These are phyloP conservation scores for Persicaria tinctoria DNA, from an alignment of 148 eudicot genomes.

Conservation along the genomic window DNA sequence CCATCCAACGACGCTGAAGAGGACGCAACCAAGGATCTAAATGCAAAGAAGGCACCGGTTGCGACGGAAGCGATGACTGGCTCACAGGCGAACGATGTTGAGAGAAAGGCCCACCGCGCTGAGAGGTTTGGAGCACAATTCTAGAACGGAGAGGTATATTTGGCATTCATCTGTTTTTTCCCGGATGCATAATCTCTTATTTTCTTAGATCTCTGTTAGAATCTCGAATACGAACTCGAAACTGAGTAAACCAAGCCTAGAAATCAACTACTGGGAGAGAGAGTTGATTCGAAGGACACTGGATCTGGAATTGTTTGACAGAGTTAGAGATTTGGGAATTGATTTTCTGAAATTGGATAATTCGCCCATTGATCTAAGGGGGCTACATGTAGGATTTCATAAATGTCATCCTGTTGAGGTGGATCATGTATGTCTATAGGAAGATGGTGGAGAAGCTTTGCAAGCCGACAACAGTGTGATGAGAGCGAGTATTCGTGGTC, in stretches of 20 bases:
- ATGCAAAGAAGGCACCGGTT: background rate
- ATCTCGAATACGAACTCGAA: too few relatives aligned
- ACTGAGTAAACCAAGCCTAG: too few relatives aligned
- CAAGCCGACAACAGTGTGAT: too few relatives aligned
- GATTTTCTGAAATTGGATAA: background rate
- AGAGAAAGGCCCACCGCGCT: constrained; percentile 73
- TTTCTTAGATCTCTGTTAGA: background rate
- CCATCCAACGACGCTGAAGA: background rate
- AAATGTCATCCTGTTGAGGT: too few relatives aligned
- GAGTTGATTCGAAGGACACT: too few relatives aligned
- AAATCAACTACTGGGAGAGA: too few relatives aligned
- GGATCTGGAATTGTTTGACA: too few relatives aligned
- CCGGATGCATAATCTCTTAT: background rate
- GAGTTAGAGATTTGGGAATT: background rate
- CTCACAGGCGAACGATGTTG: constrained; percentile 25
- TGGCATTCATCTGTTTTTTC: background rate
- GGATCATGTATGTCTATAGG: too few relatives aligned
- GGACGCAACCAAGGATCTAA: constrained; percentile 18
- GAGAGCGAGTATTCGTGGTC: too few relatives aligned
- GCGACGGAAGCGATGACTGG: constrained; percentile 15
- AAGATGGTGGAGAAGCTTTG: too few relatives aligned
- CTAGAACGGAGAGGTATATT: constrained; percentile 64
- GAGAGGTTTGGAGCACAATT: constrained; percentile 86
- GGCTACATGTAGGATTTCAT: background rate
- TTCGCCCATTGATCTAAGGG: background rate